Evolutionary conservation across 164 flowering plant species (phyloP), one percentile per base, ranked within the genome.

Genomic region (Vitis rupestris): DNA sequence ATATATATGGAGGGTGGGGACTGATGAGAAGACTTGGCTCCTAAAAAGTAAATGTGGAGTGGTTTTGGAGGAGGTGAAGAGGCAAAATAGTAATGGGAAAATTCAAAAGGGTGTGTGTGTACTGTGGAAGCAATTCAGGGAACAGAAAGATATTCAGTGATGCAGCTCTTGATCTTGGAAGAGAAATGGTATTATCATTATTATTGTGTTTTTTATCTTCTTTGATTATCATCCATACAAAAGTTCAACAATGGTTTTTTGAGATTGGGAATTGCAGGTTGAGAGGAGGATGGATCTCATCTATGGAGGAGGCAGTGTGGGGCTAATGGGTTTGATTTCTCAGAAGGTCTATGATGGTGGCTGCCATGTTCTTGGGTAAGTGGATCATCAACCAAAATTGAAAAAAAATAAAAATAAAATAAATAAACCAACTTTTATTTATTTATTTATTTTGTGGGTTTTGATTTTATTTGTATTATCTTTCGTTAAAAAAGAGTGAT

Each of bases 241-340:
- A 23, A 23, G 27, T 23, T 23, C 27, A 23, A 23, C 27, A 23
- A 23, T 23, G 27, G 27, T 23, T 17, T 59, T 59, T 15, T 16
- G 37, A 11, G 37, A 9, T 59, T 37, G 59, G 51, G n/a, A 8
- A 52, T 64, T 73, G 48, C 77, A 82, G 85, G 85, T 82, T 12
- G 66, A 68, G 68, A 83, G 81, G 65, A 76, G 81, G 63, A 76
- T 81, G 65, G 81, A 83, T 77, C 67, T 81, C 59, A 56, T 83
- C 10, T 83, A 83, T 71, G 86, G 86, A 61, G 86, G 86, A 66
- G 84, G 82, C 11, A 81, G 84, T 68, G 15, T 83, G 63, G 86
- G 86, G 30, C 76, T 81, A 19, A 83, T 83, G 86, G 86, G 86
- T 3, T 61, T 79, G 67, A 76, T 83, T 48, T 76, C 86, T 61